A percentile compares a stretch with the other conserved stretches of the same genome.
These are phyloP conservation scores for Hydnomerulius pinastri DNA, from an alignment of 768 basidiomycete genomes.

Conservation along the genomic window DNA sequence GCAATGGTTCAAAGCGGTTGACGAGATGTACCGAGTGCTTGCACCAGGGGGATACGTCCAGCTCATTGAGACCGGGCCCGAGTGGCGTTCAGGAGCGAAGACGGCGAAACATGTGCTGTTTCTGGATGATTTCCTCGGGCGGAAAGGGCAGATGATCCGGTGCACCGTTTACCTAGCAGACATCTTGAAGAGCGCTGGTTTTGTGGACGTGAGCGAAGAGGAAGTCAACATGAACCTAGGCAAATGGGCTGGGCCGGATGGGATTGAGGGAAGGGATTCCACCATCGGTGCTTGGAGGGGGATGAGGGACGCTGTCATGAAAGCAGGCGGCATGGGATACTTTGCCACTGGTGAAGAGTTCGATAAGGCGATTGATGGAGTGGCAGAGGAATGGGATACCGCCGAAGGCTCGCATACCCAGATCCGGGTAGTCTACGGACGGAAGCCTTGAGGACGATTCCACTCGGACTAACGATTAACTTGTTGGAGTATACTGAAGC, in stretches of 20 bases:
- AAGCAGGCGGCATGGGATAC: conserved; percentile 17
- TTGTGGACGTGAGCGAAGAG: not conserved
- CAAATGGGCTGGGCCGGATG: conserved; percentile 5
- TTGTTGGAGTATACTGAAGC: too few species aligned
- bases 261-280: not conserved
- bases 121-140: conserved; percentile 10
- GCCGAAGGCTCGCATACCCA: conserved; percentile 6
- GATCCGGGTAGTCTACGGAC: conserved; percentile 6
- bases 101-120: conserved; percentile 11
- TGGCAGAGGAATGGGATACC: conserved; percentile 25
- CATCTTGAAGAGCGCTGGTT: conserved; percentile 21
- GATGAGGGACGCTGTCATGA: conserved; percentile 19
- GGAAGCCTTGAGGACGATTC: too few species aligned
- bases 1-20: conserved; percentile 28
- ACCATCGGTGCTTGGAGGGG: conserved; percentile 13
- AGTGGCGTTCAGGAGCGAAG: conserved; percentile 14
- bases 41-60: conserved; percentile 35
- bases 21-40: conserved; percentile 34
- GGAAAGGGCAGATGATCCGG: conserved; percentile 9
- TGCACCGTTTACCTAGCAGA: conserved; percentile 15
- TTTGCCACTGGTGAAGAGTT: conserved; percentile 15
- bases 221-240: not conserved
- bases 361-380: conserved; percentile 12
- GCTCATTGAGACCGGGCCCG: conserved; percentile 28
- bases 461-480: too few species aligned